phyloP scores from a whole-genome alignment of 257 asterid genomes.

The Rauvolfia tetraphylla region DNA sequence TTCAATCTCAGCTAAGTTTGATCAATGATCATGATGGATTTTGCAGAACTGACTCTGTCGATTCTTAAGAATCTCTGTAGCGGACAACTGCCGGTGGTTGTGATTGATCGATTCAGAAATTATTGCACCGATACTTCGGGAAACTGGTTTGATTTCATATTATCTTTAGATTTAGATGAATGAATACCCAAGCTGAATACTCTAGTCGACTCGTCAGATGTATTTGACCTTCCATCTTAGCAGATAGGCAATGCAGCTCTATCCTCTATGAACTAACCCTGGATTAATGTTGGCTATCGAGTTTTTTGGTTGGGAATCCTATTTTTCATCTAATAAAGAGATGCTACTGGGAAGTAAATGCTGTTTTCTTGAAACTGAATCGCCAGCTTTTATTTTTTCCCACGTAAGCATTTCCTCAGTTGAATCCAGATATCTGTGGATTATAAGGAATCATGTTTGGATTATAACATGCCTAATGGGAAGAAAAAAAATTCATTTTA shows the following conservation, averaged over 20 bases:
- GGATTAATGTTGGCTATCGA: background rate
- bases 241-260: background rate
- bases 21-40: background rate
- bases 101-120: constrained; percentile 61
- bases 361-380: background rate
- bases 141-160: constrained; percentile 42
- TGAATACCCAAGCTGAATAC: background rate
- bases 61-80: constrained; percentile 50
- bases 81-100: constrained; percentile 47
- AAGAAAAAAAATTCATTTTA: background rate
- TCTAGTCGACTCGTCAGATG: background rate
- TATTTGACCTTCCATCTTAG: background rate
- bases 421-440: background rate
- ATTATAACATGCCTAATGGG: background rate
- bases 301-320: background rate
- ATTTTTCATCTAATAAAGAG: background rate
- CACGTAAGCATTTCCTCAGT: background rate
- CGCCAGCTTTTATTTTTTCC: background rate
- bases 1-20: background rate
- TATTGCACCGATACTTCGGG: constrained; percentile 59
- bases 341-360: background rate
- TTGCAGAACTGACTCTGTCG: constrained; percentile 64
- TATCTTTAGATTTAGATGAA: background rate
- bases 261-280: background rate
- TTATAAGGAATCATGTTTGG: background rate